Base-by-base conservation (phyloP, 345 rosid species). In the Trapa incisa region DNA sequence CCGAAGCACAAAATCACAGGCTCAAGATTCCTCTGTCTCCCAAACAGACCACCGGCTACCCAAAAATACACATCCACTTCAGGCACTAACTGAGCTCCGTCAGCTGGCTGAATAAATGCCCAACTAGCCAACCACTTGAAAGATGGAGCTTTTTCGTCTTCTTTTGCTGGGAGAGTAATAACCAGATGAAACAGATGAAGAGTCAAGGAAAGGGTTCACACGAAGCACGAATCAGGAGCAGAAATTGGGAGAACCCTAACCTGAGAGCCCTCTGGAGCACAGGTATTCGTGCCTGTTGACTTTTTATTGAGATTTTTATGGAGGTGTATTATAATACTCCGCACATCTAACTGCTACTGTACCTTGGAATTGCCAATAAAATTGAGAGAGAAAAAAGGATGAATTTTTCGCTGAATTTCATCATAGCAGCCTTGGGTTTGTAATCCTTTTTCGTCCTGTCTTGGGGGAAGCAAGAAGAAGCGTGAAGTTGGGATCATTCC, bases 401-500 rank as follows among this genome's bases (percentile, higher is more conserved):
- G 22, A 65, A 10, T 43, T 65, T 42, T 39, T 65, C 14, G 3
- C 53, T 65, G 17, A 47, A 67, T 29, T 62, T 72, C 64, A 70
- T 66, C 65, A 37, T 13, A 58, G 22, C 70, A 69, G 61, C 74
- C 73, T 77, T 68, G 75, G 71, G 73, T 45, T 64, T 61, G 45
- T 58, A 73, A 65, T 60, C 67, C 71, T 68, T 43, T 54, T 68
- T 45, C 15, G 12, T 60, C 33, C 47, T 35, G 37, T 42, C 68
- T 45, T 73, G 61, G 42, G 57, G 45, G 10, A 15, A 5, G 35
- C 65, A 50, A 29, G 67, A 43, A 12, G 74, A 73, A 47, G 72
- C 73, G 69, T 64, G 76, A 75, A 75, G 78, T 33, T 76, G 61
- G 47, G 71, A 75, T 67, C 70, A 52, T 72, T 69, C 78, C 74